Conservation (phyloP, 768 basidiomycete species). For the Lactarius hengduanensis region DNA sequence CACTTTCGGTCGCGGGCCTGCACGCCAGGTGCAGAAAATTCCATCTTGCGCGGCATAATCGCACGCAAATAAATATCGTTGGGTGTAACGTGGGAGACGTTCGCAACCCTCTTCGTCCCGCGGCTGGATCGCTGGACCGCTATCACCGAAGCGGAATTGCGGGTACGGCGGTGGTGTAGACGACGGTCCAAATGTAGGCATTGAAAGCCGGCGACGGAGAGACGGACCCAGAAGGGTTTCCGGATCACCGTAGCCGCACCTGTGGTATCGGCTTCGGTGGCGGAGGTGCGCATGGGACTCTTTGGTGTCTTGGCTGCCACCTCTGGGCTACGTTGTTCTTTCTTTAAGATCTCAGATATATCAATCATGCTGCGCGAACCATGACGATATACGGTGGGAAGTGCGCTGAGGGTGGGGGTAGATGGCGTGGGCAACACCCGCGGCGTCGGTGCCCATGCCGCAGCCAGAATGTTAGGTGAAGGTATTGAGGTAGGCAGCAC, state of each 20-base stretch:
- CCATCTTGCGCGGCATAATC: conserved; percentile 88
- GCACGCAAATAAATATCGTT: conserved; percentile 81
- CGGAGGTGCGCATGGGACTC: neutral
- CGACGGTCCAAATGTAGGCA: conserved; percentile 63
- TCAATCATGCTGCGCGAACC: conserved; percentile 27
- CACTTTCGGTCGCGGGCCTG: conserved; percentile 92
- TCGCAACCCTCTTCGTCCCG: conserved; percentile 86
- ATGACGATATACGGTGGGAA: conserved; percentile 24
- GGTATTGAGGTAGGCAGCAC: conserved; percentile 23
- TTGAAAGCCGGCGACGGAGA: conserved; percentile 61
- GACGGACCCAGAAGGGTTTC: conserved; percentile 36
- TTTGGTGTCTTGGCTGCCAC: conserved; percentile 12
- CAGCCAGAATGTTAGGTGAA: neutral
- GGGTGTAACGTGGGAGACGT: conserved; percentile 69
- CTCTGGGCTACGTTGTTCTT: conserved; percentile 16
- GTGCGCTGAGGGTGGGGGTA: conserved; percentile 17
- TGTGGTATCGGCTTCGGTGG: conserved; percentile 5
- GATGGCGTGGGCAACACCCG: conserved; percentile 33
- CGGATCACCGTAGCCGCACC: conserved; percentile 10
- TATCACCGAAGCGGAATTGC: conserved; percentile 38
- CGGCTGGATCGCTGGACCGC: conserved; percentile 39
- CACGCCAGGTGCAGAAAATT: conserved; percentile 81
- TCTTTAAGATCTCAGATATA: conserved; percentile 22
- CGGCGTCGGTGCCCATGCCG: conserved; percentile 14
- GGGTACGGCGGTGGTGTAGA: conserved; percentile 71